Evolutionary conservation across 345 rosid species (phyloP).

Genomic region (Cochlearia excelsa): DNA sequence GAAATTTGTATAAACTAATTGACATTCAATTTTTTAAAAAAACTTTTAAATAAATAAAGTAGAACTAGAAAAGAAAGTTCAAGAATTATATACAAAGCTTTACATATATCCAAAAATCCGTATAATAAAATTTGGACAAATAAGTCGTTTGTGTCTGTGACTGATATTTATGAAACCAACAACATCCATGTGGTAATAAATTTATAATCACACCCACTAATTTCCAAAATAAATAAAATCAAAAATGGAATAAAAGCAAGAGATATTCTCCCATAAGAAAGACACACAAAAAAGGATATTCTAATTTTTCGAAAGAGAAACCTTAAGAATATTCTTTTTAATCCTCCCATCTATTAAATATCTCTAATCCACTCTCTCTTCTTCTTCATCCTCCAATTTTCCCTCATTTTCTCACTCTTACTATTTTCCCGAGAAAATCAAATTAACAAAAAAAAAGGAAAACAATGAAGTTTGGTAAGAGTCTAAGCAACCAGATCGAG

Average conservation of each 20-base stretch:
- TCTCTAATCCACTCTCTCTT: background rate
- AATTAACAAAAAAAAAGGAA: background rate
- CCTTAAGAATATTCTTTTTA: constrained; percentile 34
- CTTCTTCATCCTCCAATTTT: constrained; percentile 16
- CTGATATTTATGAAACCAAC: too few relatives aligned
- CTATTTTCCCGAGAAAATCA: background rate
- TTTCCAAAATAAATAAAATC: background rate
- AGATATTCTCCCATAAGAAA: constrained; percentile 33
- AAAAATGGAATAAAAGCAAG: constrained; percentile 20
- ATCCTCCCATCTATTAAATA: background rate
- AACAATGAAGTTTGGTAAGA: constrained; percentile 89
- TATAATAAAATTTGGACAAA: too few relatives aligned
- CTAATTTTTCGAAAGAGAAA: constrained; percentile 20
- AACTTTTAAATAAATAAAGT: too few relatives aligned
- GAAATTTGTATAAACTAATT: too few relatives aligned
- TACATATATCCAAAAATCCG: too few relatives aligned
- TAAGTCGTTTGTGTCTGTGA: too few relatives aligned
- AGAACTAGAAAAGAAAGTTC: too few relatives aligned
- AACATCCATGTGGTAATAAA: too few relatives aligned
- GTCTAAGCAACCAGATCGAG: constrained; percentile 93
- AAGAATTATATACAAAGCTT: too few relatives aligned
- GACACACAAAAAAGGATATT: constrained; percentile 29
- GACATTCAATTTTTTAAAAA: too few relatives aligned
- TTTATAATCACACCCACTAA: too few relatives aligned
- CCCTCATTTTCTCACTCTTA: constrained; percentile 1